phyloP scores from a whole-genome alignment of 1,139 yeast species.

The Suhomyces bribrorum region DNA sequence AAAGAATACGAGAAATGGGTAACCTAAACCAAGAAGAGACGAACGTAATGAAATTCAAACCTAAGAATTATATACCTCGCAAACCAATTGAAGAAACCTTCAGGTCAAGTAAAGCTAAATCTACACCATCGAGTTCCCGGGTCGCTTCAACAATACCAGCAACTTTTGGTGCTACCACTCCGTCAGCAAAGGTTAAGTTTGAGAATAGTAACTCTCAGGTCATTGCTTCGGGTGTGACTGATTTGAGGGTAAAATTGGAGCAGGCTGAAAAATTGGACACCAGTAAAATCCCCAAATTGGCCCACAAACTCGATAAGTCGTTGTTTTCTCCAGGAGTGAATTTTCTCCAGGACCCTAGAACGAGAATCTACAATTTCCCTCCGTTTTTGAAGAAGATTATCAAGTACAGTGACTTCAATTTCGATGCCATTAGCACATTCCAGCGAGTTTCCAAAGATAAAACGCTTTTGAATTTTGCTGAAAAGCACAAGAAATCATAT shows the following conservation, averaged over 20 bases:
- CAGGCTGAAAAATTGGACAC: conserved; percentile 29
- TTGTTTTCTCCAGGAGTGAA: conserved; percentile 85
- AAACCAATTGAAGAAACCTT: conserved; percentile 1
- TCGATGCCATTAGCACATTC: conserved; percentile 55
- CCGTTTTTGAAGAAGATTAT: conserved; percentile 62
- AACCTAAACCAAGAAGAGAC: conserved; percentile 5
- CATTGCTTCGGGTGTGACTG: not conserved
- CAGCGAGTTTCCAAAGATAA: conserved; percentile 69
- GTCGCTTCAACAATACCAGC: conserved; percentile 1
- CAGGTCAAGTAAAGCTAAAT: not conserved
- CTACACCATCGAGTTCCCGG: not conserved
- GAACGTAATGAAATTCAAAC: conserved; percentile 1
- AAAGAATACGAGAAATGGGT: conserved; percentile 6
- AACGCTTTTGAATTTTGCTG: conserved; percentile 50
- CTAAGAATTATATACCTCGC: conserved; percentile 3
- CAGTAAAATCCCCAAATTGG: conserved; percentile 42
- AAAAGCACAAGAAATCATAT: conserved; percentile 42
- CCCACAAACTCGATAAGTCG: conserved; percentile 67
- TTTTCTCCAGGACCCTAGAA: conserved; percentile 72
- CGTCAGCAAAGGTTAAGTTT: conserved; percentile 3
- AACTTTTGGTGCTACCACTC: not conserved
- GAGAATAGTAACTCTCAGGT: conserved; percentile 5
- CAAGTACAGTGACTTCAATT: conserved; percentile 68
- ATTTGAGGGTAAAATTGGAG: conserved; percentile 9
- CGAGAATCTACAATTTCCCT: conserved; percentile 70